Evolutionary conservation across 2,329 filamentous ascomycete species (phyloP), one percentile per base, ranked within the genome.

Genomic region (Exophiala phaeomuriformis): DNA sequence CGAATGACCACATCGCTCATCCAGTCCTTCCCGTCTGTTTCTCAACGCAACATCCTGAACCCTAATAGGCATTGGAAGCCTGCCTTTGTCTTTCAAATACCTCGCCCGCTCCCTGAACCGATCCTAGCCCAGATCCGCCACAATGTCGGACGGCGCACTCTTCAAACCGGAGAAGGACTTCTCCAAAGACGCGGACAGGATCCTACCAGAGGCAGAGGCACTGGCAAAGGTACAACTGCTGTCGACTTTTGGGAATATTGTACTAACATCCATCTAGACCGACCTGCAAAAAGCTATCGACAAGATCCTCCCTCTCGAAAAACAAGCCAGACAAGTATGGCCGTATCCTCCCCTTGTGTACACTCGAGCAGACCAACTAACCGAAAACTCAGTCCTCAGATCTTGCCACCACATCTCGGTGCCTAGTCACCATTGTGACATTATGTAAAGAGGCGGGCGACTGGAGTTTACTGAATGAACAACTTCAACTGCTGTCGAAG

Each of bases 101-200:
- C 36, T 12, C 36, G 19, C 19, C 36, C 10, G 4, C 36, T n/a
- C 36, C 10, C 4, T 39, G 4, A 39, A n/a, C 39, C n/a, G 39
- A 19, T 19, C 28, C 39, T 5, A 28, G 5, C 10, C 12, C 10
- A 10, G 28, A n/a, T 52, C 64, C 65, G 65, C 66, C 71, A 79
- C 63, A 69, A 95, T 95, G 90, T 86, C 90, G 67, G 87, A 90
- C 74, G 83, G 83, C 72, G 74, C 80, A 67, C 74, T 83, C 64
- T 70, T 93, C 72, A 95, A 94, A 82, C 88, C 91, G 68, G 93
- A 98, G 79, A 96, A 95, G 85, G 93, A 98, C 83, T 96, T 88
- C 82, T 86, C 88, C 68, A 95, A 95, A 76, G 90, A 97, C 74
- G 89, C 88, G 67, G 90, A 97, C 78, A 83, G 86, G 75, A 82